A percentile compares a stretch with the other conserved stretches of the same genome.
Conservation (phyloP, 805 yeast genomes). For the Wickerhamiella kazuoi region DNA sequence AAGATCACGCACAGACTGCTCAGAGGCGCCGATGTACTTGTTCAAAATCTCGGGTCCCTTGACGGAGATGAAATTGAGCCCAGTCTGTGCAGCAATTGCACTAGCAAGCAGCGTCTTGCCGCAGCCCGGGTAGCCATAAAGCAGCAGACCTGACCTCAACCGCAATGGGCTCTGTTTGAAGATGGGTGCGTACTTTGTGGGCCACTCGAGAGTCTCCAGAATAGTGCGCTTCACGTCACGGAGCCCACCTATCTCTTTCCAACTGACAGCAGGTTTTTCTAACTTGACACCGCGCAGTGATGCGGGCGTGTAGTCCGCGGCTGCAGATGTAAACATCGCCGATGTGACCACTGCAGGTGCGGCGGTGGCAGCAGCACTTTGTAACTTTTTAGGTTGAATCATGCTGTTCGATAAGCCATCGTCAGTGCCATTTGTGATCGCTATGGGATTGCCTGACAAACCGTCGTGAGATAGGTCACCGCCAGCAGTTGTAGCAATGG, state of each 20-base stretch:
- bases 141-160: conserved; percentile 70
- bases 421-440: not conserved
- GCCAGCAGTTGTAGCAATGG: not conserved
- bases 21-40: conserved; percentile 94
- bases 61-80: conserved; percentile 77
- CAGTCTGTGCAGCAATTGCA: conserved; percentile 87
- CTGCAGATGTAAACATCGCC: conserved; percentile 33
- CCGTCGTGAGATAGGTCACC: not conserved
- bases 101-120: conserved; percentile 88
- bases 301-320: conserved; percentile 60
- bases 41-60: conserved; percentile 93
- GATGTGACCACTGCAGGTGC: not conserved
- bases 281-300: conserved; percentile 73
- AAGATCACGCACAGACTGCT: conserved; percentile 80
- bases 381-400: no score
- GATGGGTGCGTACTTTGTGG: conserved; percentile 90
- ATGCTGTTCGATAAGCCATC: not conserved
- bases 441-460: not conserved
- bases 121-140: conserved; percentile 96
- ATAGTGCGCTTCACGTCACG: conserved; percentile 54
- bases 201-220: conserved; percentile 90
- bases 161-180: conserved; percentile 76
- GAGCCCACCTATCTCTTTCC: conserved; percentile 87
- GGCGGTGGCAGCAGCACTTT: no score
- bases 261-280: conserved; percentile 53